Base-by-base conservation (phyloP, 768 basidiomycete genomes). In the Termitomyces bulborhizus region DNA sequence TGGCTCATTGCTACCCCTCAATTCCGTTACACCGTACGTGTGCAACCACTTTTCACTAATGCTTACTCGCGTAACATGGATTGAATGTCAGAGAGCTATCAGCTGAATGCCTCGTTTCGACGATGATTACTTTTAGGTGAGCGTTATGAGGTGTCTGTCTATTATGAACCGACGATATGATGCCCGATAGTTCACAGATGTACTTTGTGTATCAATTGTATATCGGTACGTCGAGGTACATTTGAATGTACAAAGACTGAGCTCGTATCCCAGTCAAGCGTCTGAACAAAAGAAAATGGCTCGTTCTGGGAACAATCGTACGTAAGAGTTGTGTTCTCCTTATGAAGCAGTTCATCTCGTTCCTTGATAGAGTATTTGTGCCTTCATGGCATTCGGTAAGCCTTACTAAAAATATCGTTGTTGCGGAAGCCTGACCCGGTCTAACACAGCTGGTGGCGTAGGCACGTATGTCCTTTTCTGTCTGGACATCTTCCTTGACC, bases 171-270 rank as follows among this genome's bases (percentile, higher is more conserved):
- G 0, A 46, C 26, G 18, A 9, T 11, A 31, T 6, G 46, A n/a
- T 27, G 4, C 39, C 15, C 24, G n/a, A 46, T 46, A 54, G 53
- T 27, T 54, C 53, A 18, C 53, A 54, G 26, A 46, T 72, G 57
- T 76, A 72, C 61, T 77, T 78, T 54, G 75, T 71, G 4, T 66
- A 70, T 51, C 75, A 77, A 58, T 60, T 77, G 6, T 68, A 74
- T 46, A 60, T 60, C 13, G 73, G 73, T 73, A 49, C 21, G 64
- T 53, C 9, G 11, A 36, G 16, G 15, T 31, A 44, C 12, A n/a
- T 36, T 16, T 6, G 24, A 39, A 2, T 12, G 26, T 26, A 36
- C 16, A 27, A 16, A 6, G 11, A 41, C 37, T 44, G 27, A 8
- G 24, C 27, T 24, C 45, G 31, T 2, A 29, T 4, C 27, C 29